Percentiles rank a stretch among this genome's conserved stretches.
phyloP scores from a whole-genome alignment of 495 filamentous ascomycete genomes.

The Staphylotrichum tortipilum region DNA sequence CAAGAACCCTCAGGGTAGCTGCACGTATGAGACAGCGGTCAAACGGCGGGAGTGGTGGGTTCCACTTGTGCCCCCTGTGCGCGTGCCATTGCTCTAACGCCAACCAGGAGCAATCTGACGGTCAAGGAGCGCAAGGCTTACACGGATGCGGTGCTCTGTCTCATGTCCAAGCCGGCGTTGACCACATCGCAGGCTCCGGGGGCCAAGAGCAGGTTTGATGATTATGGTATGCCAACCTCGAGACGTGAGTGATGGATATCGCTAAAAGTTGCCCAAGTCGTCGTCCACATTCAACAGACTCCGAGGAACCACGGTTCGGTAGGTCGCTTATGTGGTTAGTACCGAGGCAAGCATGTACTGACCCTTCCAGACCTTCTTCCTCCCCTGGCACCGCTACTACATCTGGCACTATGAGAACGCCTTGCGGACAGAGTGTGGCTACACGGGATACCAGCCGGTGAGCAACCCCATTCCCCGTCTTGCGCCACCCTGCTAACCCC shows the following conservation, averaged over 20 bases:
- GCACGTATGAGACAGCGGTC: constrained; percentile 17
- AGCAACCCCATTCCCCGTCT: not conserved
- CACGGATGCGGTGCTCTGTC: constrained; percentile 55
- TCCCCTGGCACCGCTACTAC: constrained; percentile 65
- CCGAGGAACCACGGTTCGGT: constrained; percentile 50
- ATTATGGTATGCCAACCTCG: constrained; percentile 36
- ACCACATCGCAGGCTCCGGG: constrained; percentile 26
- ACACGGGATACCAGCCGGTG: constrained; percentile 41
- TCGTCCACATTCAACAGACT: constrained; percentile 56
- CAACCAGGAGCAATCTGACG: constrained; percentile 40
- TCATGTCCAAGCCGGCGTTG: constrained; percentile 44
- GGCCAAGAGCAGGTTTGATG: constrained; percentile 45
- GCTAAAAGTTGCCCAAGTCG: constrained; percentile 21
- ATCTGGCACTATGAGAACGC: constrained; percentile 55
- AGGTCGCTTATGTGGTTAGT: constrained; percentile 13
- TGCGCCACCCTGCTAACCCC: not conserved
- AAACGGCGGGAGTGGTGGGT: constrained; percentile 19
- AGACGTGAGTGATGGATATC: too few species aligned
- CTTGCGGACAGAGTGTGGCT: constrained; percentile 59
- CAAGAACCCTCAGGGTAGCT: constrained; percentile 19
- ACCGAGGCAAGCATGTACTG: constrained; percentile 17
- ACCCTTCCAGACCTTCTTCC: constrained; percentile 46
- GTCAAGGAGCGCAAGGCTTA: constrained; percentile 45
- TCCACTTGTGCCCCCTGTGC: too few species aligned
- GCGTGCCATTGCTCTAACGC: not conserved